phyloP scores from a whole-genome alignment of 176 grass and related monocot species.

The Elaeis guineensis region DNA sequence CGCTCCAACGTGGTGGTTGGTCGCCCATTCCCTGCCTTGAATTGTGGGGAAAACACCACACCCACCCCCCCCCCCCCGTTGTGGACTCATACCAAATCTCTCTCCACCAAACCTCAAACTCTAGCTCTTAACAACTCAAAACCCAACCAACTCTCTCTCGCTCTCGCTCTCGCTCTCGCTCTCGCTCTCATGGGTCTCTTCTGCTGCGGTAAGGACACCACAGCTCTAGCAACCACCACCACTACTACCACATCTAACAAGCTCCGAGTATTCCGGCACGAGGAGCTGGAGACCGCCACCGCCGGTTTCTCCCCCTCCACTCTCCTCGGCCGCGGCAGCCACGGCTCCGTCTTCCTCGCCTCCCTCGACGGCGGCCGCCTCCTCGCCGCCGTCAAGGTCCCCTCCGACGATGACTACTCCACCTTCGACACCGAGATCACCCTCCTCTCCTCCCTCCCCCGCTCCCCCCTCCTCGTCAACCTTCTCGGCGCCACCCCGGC shows the following conservation, averaged over 20 bases:
- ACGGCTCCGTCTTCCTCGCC: constrained; percentile 18
- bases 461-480: constrained; percentile 12
- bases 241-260: not conserved
- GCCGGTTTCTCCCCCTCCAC: constrained; percentile 13
- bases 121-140: too few relatives aligned
- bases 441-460: constrained; percentile 18
- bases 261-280: constrained; percentile 4
- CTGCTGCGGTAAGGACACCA: too few relatives aligned
- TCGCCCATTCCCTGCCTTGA: too few relatives aligned
- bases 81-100: too few relatives aligned
- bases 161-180: too few relatives aligned
- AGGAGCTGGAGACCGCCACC: constrained; percentile 15
- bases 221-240: too few relatives aligned
- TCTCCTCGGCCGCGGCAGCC: constrained; percentile 20
- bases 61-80: too few relatives aligned
- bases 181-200: too few relatives aligned
- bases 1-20: too few relatives aligned
- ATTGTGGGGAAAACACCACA: too few relatives aligned
- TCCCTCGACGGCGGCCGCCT: constrained; percentile 8
- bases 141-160: too few relatives aligned
- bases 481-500: constrained; percentile 13
- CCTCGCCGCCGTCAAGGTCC: constrained; percentile 13
- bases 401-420: not conserved
- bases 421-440: constrained; percentile 8
- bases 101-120: too few relatives aligned